phyloP scores from a whole-genome alignment of 129 eudicot species.

The Flaveria linearis region DNA sequence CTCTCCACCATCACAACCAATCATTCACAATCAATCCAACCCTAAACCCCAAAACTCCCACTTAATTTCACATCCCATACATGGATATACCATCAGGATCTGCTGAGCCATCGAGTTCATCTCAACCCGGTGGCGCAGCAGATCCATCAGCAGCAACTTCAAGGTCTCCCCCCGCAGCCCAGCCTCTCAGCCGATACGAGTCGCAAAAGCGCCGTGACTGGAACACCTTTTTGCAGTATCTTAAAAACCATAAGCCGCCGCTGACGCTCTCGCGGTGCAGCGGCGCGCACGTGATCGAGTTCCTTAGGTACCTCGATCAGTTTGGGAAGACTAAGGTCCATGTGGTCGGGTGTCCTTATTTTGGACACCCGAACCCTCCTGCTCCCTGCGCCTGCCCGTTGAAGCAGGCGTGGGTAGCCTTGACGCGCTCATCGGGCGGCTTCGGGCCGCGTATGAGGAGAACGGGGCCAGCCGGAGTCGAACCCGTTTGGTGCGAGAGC shows the following conservation, averaged over 20 bases:
- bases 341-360: neutral
- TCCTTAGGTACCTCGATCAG: slow-evolving; percentile 8
- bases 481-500: neutral
- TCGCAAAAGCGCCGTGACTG: neutral
- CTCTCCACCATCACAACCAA: neutral
- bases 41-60: neutral
- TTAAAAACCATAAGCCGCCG: slow-evolving; percentile 1
- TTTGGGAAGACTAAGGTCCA: slow-evolving; percentile 10
- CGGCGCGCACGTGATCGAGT: neutral
- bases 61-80: neutral
- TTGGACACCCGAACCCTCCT: neutral
- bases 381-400: neutral
- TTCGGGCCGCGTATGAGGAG: slow-evolving; percentile 7
- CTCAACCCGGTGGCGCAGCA: neutral
- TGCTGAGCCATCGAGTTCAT: neutral
- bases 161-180: neutral
- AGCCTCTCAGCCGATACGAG: neutral
- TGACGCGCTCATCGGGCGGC: slow-evolving; percentile 3
- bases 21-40: neutral
- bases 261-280: neutral
- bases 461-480: slow-evolving; percentile 1
- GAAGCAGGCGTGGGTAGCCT: slow-evolving; percentile 5
- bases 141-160: neutral
- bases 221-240: neutral
- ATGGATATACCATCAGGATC: neutral